Evolutionary conservation across 345 rosid species (phyloP), one percentile per base, ranked within the genome.

Genomic region (Erysimum cheiranthoides): DNA sequence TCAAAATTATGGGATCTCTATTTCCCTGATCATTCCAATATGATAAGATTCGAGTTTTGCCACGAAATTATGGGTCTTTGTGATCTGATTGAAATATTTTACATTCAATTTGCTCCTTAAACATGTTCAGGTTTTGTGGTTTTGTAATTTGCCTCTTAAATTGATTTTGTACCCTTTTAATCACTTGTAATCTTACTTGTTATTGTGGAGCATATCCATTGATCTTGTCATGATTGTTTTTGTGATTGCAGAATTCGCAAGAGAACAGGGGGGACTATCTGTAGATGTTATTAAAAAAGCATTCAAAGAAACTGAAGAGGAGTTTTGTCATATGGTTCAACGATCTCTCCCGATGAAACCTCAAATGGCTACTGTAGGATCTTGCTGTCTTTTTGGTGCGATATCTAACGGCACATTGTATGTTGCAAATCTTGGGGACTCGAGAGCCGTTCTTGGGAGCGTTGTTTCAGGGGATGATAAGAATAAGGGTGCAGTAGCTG

Each of bases 401-500:
- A 89, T 95, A 66, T 84, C 96, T 7, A 56, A 90, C 52, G 96
- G 80, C 42, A 81, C 86, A 3, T 73, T 95, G 12, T 95, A 88
- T 61, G 91, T 95, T 58, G 99, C 99, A 2, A 95, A 95, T 81
- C 91, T 92, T 6, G 99, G 99, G 16, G 99, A 95, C 71, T 95
- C 99, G 0, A 89, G 99, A 79, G 99, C 87, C 0, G 99, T 95
- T 79, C 97, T 95, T 73, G 99, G 99, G 17, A 80, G 78, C 57
- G 81, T 80, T 74, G 88, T 58, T 70, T 40, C 79, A 0, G 86
- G 73, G 52, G 84, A 81, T 58, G 76, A 61, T 61, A 84, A 60
- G 62, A 74, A 53, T 18, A 63, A 63, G 36, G 84, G 51, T 45
- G 90, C 90, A 31, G 87, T 79, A 30, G 97, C 97, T 40, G 97